Percentiles rank a stretch among this genome's conserved stretches.
These are phyloP conservation scores for Kalmanozyma brasiliensis DNA, from an alignment of 1,284 basidiomycete species.

Conservation along the genomic window DNA sequence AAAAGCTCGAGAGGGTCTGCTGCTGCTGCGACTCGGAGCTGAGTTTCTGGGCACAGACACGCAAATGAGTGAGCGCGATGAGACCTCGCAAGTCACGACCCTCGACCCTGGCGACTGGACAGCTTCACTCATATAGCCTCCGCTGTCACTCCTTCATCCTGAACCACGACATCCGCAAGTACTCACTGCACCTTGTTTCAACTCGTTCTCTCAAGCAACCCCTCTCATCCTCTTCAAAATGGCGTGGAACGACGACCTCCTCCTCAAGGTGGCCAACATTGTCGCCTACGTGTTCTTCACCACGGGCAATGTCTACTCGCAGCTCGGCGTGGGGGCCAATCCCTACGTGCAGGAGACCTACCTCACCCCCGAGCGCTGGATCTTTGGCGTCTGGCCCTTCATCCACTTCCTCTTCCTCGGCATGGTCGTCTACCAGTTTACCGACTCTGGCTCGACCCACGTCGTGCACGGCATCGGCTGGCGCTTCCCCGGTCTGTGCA, in stretches of 20 bases:
- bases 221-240: slow-evolving; percentile 14
- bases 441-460: slow-evolving; percentile 77
- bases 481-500: slow-evolving; percentile 84
- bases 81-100: too few relatives aligned
- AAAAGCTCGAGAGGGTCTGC: too few relatives aligned
- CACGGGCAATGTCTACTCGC: slow-evolving; percentile 86
- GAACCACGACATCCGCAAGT: too few relatives aligned
- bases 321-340: slow-evolving; percentile 70
- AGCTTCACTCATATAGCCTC: too few relatives aligned
- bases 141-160: not conserved
- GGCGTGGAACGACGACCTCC: slow-evolving; percentile 54
- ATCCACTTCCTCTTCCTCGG: slow-evolving; percentile 88
- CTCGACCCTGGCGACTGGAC: too few relatives aligned
- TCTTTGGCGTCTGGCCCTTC: slow-evolving; percentile 80
- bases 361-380: slow-evolving; percentile 87
- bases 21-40: slow-evolving; percentile 4
- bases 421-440: slow-evolving; percentile 63
- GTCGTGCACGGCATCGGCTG: slow-evolving; percentile 87
- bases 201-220: not conserved
- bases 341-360: slow-evolving; percentile 75
- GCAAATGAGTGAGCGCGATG: too few relatives aligned
- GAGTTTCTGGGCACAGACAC: not conserved
- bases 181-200: too few relatives aligned
- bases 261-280: slow-evolving; percentile 77
- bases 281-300: slow-evolving; percentile 82